These are phyloP conservation scores for Podospora conica DNA, from an alignment of 495 filamentous ascomycete species.

Conservation along the genomic window DNA sequence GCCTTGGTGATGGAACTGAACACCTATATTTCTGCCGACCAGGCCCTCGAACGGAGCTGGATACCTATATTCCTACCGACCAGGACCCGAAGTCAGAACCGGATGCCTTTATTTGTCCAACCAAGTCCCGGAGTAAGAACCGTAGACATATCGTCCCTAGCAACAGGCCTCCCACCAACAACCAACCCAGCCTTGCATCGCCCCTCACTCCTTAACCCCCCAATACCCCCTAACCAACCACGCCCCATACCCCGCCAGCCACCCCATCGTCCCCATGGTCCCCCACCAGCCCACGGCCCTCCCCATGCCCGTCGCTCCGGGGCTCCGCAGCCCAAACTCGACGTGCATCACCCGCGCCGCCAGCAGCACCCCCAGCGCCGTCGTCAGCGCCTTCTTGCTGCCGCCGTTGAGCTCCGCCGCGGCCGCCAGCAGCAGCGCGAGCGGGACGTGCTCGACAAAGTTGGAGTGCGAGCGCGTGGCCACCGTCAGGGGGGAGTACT, in stretches of 20 bases:
- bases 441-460: slow-evolving; percentile 42
- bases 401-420: slow-evolving; percentile 42
- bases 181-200: too few relatives aligned
- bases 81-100: too few relatives aligned
- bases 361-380: slow-evolving; percentile 31
- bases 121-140: too few relatives aligned
- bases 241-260: slow-evolving; percentile 32
- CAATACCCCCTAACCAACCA: slow-evolving; percentile 30
- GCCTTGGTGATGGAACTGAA: too few relatives aligned
- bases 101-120: too few relatives aligned
- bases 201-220: not conserved
- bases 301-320: slow-evolving; percentile 27
- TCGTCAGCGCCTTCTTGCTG: slow-evolving; percentile 30
- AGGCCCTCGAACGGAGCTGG: too few relatives aligned
- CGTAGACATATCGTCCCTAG: too few relatives aligned
- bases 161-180: too few relatives aligned
- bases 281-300: slow-evolving; percentile 34
- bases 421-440: slow-evolving; percentile 14
- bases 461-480: slow-evolving; percentile 35
- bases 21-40: too few relatives aligned
- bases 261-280: slow-evolving; percentile 31
- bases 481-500: slow-evolving; percentile 7
- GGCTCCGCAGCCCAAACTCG: slow-evolving; percentile 33
- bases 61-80: too few relatives aligned
- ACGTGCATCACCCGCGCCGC: slow-evolving; percentile 34